Evolutionary conservation across 257 asterid species (phyloP).

Genomic region (Scutellaria galericulata): DNA sequence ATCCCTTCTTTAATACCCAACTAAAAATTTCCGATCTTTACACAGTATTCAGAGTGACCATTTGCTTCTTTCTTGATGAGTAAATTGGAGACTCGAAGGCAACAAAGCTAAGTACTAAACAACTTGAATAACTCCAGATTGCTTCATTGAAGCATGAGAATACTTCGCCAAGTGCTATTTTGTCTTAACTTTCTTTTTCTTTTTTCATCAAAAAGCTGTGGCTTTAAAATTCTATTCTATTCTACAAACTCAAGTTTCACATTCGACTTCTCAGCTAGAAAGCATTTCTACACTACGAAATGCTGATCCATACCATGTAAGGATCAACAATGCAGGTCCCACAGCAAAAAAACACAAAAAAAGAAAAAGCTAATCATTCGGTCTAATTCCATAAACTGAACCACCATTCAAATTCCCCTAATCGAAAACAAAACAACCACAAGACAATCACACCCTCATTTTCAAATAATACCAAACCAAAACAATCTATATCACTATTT

Average conservation of each 20-base stretch:
- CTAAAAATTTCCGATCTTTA: neutral
- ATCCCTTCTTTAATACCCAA: neutral
- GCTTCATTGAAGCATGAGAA: too few relatives aligned
- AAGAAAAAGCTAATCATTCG: neutral
- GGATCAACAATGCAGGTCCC: neutral
- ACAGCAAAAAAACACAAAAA: neutral
- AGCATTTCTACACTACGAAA: neutral
- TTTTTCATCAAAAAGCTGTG: too few relatives aligned
- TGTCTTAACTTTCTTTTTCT: neutral
- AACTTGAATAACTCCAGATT: too few relatives aligned
- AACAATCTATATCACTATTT: neutral
- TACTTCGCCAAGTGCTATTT: neutral
- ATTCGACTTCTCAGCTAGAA: neutral
- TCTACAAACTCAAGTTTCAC: neutral
- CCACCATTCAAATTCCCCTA: conserved; percentile 20
- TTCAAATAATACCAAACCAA: neutral
- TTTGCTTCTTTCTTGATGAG: neutral
- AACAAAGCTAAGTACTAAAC: too few relatives aligned
- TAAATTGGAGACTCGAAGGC: too few relatives aligned
- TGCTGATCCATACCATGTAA: neutral
- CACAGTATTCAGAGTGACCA: neutral
- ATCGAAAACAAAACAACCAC: neutral
- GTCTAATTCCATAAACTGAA: neutral
- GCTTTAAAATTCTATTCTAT: neutral
- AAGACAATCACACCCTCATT: neutral